Conservation (phyloP, 345 rosid species). For the Noccaea bulbosa region DNA sequence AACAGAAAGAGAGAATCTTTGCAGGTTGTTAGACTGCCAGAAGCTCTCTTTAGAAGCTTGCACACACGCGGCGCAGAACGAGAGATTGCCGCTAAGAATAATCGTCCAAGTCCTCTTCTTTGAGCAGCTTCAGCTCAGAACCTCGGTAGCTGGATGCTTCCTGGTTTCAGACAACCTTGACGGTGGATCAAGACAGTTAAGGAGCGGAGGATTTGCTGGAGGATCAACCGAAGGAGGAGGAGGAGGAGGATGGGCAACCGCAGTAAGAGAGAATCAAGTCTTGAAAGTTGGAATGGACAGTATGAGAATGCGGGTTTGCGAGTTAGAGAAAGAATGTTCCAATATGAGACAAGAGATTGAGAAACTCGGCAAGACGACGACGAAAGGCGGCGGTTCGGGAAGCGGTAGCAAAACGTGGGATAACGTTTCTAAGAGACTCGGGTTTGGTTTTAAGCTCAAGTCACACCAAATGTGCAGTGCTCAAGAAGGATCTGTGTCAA, state of each 20-base stretch:
- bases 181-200: conserved; percentile 73
- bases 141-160: conserved; percentile 95
- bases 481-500: conserved; percentile 81
- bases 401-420: conserved; percentile 57
- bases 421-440: conserved; percentile 66
- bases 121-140: conserved; percentile 99
- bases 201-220: conserved; percentile 74
- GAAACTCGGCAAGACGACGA: conserved; percentile 62
- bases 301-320: conserved; percentile 91
- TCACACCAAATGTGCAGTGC: conserved; percentile 94
- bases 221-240: conserved; percentile 78
- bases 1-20: conserved; percentile 90
- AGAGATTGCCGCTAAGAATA: conserved; percentile 86
- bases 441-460: conserved; percentile 71
- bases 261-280: conserved; percentile 95
- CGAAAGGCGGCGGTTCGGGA: conserved; percentile 32
- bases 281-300: conserved; percentile 95
- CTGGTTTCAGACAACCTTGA: conserved; percentile 93
- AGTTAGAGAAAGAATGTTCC: conserved; percentile 82
- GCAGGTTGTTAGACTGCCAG: conserved; percentile 92
- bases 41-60: conserved; percentile 97
- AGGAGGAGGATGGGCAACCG: conserved; percentile 69
- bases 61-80: conserved; percentile 97
- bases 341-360: conserved; percentile 93
- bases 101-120: conserved; percentile 95